Percentiles rank a stretch among this genome's conserved stretches.
phyloP scores from a whole-genome alignment of 1,284 basidiomycete species.

The Cryptococcus sp. region DNA sequence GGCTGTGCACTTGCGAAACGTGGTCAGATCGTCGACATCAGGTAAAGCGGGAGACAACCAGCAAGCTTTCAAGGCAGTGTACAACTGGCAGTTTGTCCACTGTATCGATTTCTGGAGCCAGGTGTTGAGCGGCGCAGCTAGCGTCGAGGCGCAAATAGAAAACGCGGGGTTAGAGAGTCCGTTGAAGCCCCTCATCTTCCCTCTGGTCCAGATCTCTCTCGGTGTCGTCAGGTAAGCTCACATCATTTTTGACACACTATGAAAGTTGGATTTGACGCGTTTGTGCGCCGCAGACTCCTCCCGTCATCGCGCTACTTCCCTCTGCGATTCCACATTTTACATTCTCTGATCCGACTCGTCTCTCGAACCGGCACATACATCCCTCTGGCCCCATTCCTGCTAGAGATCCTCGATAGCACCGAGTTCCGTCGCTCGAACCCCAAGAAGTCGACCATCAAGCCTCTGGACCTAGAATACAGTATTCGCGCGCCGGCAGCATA shows the following conservation, averaged over 20 bases:
- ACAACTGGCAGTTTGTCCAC: slow-evolving; percentile 99
- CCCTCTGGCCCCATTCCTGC: slow-evolving; percentile 79
- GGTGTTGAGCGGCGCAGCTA: slow-evolving; percentile 80
- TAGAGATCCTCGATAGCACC: slow-evolving; percentile 81
- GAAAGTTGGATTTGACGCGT: slow-evolving; percentile 16
- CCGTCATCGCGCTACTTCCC: slow-evolving; percentile 79
- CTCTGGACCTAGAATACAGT: slow-evolving; percentile 83
- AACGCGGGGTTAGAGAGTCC: slow-evolving; percentile 67
- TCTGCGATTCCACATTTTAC: slow-evolving; percentile 72
- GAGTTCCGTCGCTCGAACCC: slow-evolving; percentile 71
- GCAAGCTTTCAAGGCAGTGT: slow-evolving; percentile 88
- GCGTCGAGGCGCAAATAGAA: slow-evolving; percentile 61
- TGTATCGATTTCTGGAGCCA: slow-evolving; percentile 95
- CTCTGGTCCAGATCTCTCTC: slow-evolving; percentile 88
- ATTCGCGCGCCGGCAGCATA: slow-evolving; percentile 89
- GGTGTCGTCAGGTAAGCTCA: slow-evolving; percentile 80
- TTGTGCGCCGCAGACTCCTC: slow-evolving; percentile 64
- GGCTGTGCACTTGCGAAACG: slow-evolving; percentile 84
- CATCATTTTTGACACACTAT: no score
- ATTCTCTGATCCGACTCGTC: slow-evolving; percentile 70
- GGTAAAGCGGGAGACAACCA: slow-evolving; percentile 53
- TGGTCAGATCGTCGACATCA: slow-evolving; percentile 37
- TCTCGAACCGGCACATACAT: slow-evolving; percentile 83
- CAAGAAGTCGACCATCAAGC: slow-evolving; percentile 84
- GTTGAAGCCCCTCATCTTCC: slow-evolving; percentile 87